These are phyloP conservation scores for Ophiostoma sp. DNA, from an alignment of 2,329 filamentous ascomycete genomes.

Conservation along the genomic window DNA sequence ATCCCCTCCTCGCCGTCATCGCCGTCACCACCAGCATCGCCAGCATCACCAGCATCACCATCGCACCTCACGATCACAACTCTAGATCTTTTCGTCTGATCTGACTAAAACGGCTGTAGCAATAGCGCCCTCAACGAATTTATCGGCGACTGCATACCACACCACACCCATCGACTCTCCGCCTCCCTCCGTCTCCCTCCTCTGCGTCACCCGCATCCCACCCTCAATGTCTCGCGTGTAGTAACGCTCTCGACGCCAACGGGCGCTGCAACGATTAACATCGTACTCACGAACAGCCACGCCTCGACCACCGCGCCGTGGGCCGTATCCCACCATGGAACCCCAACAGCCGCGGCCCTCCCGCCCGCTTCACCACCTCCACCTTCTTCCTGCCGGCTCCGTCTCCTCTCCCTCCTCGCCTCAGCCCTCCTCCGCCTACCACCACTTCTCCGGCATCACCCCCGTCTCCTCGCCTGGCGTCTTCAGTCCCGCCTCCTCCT, in stretches of 20 bases:
- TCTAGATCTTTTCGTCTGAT: too few relatives aligned
- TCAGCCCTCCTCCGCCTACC: conserved; percentile 36
- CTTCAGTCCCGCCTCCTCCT: conserved; percentile 47
- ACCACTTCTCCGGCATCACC: conserved; percentile 41
- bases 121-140: too few relatives aligned
- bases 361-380: conserved; percentile 32
- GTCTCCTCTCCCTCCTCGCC: conserved; percentile 32
- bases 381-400: conserved; percentile 31
- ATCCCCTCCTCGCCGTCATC: conserved; percentile 2
- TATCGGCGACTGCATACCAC: neutral
- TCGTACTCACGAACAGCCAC: neutral
- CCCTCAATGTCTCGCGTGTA: conserved; percentile 21
- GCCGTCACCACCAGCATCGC: neutral
- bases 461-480: conserved; percentile 57
- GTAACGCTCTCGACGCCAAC: conserved; percentile 18
- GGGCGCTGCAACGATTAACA: conserved; percentile 18
- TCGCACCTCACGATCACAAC: neutral
- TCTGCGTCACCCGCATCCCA: neutral
- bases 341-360: conserved; percentile 29
- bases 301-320: conserved; percentile 18
- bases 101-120: too few relatives aligned
- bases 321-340: conserved; percentile 27
- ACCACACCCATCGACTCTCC: neutral
- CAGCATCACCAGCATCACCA: neutral
- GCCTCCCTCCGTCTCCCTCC: conserved; percentile 3